These are phyloP conservation scores for Phytopythium kandeliae DNA, from an alignment of 352 stramenopile genomes.

Conservation along the genomic window DNA sequence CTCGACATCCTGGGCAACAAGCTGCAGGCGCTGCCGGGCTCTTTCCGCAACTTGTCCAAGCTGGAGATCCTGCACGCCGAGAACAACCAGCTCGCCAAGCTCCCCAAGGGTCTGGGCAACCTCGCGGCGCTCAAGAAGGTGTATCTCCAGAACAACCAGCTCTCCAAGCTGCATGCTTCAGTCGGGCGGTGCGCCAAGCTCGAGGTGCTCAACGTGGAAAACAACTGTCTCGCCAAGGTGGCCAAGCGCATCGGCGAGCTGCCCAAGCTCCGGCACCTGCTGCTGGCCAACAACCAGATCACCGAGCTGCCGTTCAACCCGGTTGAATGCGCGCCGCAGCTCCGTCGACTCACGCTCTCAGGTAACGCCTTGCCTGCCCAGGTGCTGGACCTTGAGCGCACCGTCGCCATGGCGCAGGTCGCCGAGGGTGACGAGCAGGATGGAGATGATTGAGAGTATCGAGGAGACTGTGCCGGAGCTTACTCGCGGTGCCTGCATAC, in stretches of 20 bases:
- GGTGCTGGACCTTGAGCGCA: slow-evolving; percentile 55
- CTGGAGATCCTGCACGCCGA: slow-evolving; percentile 83
- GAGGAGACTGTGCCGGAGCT: not conserved
- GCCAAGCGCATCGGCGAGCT: slow-evolving; percentile 80
- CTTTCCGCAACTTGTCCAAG: slow-evolving; percentile 57
- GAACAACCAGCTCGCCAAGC: slow-evolving; percentile 58
- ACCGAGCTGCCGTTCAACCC: slow-evolving; percentile 77
- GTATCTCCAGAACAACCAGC: slow-evolving; percentile 80
- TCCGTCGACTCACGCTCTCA: slow-evolving; percentile 75
- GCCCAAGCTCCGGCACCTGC: slow-evolving; percentile 69
- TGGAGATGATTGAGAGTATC: slow-evolving; percentile 10
- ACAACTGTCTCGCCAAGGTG: slow-evolving; percentile 80
- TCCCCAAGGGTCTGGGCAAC: slow-evolving; percentile 73
- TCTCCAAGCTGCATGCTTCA: slow-evolving; percentile 76
- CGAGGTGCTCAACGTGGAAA: slow-evolving; percentile 81
- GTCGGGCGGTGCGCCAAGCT: slow-evolving; percentile 71
- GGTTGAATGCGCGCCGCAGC: slow-evolving; percentile 51
- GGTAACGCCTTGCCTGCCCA: slow-evolving; percentile 63
- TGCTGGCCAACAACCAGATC: slow-evolving; percentile 84
- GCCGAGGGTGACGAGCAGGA: slow-evolving; percentile 40
- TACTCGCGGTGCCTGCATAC: too few species aligned
- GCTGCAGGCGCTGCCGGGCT: slow-evolving; percentile 51
- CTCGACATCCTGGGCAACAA: slow-evolving; percentile 74
- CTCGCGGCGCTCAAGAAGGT: slow-evolving; percentile 68
- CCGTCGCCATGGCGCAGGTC: slow-evolving; percentile 49